phyloP scores from a whole-genome alignment of 441 rosid genomes.

The Pelargonium myrrhifolium region DNA sequence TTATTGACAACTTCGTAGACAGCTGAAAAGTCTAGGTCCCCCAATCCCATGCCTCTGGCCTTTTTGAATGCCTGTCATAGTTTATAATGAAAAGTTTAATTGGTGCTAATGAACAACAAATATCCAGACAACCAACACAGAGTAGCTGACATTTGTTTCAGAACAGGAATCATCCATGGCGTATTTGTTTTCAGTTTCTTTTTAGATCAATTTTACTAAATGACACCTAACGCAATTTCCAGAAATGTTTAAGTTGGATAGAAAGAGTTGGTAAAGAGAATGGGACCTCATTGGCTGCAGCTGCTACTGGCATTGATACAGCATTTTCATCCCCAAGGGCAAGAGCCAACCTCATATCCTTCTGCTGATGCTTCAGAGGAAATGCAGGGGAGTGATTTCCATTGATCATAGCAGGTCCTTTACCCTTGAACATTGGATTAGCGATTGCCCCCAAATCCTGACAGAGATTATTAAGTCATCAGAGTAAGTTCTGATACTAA shows the following conservation, averaged over 20 bases:
- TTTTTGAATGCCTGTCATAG: conserved; percentile 67
- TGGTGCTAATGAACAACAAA: no score
- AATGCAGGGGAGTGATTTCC: conserved; percentile 63
- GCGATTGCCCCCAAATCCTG: conserved; percentile 77
- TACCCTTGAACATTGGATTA: conserved; percentile 75
- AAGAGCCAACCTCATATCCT: conserved; percentile 89
- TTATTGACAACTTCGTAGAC: conserved; percentile 58
- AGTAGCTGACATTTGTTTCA: no score
- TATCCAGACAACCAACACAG: no score
- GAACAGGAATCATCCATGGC: no score
- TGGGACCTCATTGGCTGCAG: conserved; percentile 78
- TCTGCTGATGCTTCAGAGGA: conserved; percentile 92
- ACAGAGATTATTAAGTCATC: conserved; percentile 16
- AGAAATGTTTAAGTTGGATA: not conserved
- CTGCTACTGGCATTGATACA: conserved; percentile 85
- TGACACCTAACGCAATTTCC: not conserved
- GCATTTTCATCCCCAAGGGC: conserved; percentile 93
- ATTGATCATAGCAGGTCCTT: conserved; percentile 76
- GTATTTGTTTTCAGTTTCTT: no score
- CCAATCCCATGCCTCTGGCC: conserved; percentile 81
- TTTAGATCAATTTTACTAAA: no score
- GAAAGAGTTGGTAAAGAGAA: conserved; percentile 3
- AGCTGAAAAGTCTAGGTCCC: conserved; percentile 80
- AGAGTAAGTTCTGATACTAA: conserved; percentile 4
- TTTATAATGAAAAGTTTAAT: not conserved